Percentiles rank a stretch among this genome's conserved stretches.
Conservation (phyloP, 352 stramenopile genomes). For the Globisporangium okanoganense region DNA sequence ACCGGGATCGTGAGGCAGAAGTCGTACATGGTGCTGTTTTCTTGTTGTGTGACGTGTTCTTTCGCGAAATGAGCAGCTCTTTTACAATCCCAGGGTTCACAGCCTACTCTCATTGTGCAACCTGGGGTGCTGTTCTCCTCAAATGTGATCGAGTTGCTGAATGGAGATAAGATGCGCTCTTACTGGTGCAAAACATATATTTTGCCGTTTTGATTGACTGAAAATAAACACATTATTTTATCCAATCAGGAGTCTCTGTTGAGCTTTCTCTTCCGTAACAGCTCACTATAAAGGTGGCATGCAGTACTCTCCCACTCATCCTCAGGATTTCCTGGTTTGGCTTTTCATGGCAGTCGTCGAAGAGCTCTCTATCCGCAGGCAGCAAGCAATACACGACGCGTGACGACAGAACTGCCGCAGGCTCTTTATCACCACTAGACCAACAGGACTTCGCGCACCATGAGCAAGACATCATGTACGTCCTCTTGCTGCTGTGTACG, state of each 20-base stretch:
- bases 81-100: neutral
- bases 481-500: neutral
- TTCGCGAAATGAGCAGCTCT: slow-evolving; percentile 1
- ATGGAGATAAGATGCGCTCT: neutral
- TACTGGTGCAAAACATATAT: neutral
- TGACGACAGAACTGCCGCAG: neutral
- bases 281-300: no score
- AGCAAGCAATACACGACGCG: neutral
- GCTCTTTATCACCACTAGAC: neutral
- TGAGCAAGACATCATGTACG: slow-evolving; percentile 43
- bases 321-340: slow-evolving; percentile 4
- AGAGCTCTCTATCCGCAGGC: neutral
- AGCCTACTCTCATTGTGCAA: slow-evolving; percentile 2
- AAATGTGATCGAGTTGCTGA: neutral
- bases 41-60: neutral
- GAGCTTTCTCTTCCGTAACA: slow-evolving; percentile 3
- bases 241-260: neutral
- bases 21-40: slow-evolving; percentile 62
- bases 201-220: neutral
- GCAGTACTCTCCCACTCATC: neutral
- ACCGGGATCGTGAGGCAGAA: slow-evolving; percentile 86
- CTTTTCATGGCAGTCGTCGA: slow-evolving; percentile 8
- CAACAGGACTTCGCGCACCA: slow-evolving; percentile 5
- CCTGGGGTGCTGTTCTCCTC: no score
- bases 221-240: neutral